Evolutionary conservation across 2,329 filamentous ascomycete genomes (phyloP).

Genomic region (Leptographium radiaticola): DNA sequence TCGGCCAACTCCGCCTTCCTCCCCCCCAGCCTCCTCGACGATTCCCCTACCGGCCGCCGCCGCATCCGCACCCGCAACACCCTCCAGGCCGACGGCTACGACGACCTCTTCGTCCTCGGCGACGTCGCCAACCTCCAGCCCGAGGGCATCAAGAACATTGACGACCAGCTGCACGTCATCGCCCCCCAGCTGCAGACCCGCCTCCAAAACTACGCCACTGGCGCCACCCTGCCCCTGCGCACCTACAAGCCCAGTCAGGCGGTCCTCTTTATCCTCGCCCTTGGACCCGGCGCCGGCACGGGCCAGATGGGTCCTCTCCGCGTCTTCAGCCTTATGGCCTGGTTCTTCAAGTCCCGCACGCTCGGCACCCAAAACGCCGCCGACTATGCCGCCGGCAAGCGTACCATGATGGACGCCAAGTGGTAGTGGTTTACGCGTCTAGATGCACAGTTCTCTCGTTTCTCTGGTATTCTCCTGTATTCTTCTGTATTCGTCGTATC

Average conservation of each 20-base stretch:
- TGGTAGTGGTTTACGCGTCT: neutral
- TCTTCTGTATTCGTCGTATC: too few relatives aligned
- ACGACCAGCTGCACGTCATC: conserved; percentile 14
- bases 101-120: conserved; percentile 18
- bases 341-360: conserved; percentile 13
- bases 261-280: conserved; percentile 11
- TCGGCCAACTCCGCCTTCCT: conserved; percentile 25
- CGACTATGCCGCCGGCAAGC: conserved; percentile 5
- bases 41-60: conserved; percentile 2
- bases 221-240: neutral
- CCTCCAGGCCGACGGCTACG: conserved; percentile 15
- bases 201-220: conserved; percentile 5
- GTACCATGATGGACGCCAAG: conserved; percentile 1
- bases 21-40: conserved; percentile 15
- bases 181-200: conserved; percentile 13
- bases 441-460: too few relatives aligned
- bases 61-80: conserved; percentile 13
- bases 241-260: conserved; percentile 10
- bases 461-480: too few relatives aligned
- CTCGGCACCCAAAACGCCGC: conserved; percentile 13
- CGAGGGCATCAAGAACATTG: conserved; percentile 11
- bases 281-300: conserved; percentile 15
- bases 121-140: conserved; percentile 17
- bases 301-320: conserved; percentile 16
- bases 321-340: conserved; percentile 13